Conservation (phyloP, 148 eudicot genomes). For the Diospyros lotus region DNA sequence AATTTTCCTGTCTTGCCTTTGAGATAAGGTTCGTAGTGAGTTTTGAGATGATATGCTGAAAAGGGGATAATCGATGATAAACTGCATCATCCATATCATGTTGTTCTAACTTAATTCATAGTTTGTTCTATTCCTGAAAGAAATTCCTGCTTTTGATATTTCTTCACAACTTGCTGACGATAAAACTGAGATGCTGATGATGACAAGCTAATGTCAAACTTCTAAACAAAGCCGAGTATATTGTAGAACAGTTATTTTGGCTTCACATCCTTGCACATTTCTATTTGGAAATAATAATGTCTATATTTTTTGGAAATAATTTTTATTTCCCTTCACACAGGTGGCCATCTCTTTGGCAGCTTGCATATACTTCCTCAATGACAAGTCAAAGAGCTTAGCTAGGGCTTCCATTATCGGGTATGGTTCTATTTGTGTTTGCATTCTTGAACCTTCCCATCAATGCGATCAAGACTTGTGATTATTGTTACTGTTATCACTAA, state of each 20-base stretch:
- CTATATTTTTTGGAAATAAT: background rate
- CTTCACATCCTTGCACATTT: background rate
- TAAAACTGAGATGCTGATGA: background rate
- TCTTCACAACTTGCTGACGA: background rate
- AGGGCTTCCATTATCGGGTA: constrained; percentile 80
- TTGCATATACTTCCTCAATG: constrained; percentile 87
- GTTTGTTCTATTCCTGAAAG: background rate
- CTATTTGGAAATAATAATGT: background rate
- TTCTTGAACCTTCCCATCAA: too few relatives aligned
- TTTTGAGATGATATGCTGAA: background rate
- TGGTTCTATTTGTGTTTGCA: constrained; percentile 16
- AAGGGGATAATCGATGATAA: background rate
- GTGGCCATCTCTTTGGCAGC: constrained; percentile 83
- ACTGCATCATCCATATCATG: background rate
- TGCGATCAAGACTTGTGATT: too few relatives aligned
- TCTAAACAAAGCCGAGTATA: background rate
- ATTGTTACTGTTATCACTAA: too few relatives aligned
- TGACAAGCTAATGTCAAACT: too few relatives aligned
- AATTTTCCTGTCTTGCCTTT: background rate
- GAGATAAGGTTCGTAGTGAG: background rate
- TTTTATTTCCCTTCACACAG: constrained; percentile 33
- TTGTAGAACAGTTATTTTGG: background rate
- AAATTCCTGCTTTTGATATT: background rate
- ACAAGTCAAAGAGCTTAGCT: constrained; percentile 79
- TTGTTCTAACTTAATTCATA: background rate